Base-by-base conservation (phyloP, 495 filamentous ascomycete species). In the Bathelium albidoporum region DNA sequence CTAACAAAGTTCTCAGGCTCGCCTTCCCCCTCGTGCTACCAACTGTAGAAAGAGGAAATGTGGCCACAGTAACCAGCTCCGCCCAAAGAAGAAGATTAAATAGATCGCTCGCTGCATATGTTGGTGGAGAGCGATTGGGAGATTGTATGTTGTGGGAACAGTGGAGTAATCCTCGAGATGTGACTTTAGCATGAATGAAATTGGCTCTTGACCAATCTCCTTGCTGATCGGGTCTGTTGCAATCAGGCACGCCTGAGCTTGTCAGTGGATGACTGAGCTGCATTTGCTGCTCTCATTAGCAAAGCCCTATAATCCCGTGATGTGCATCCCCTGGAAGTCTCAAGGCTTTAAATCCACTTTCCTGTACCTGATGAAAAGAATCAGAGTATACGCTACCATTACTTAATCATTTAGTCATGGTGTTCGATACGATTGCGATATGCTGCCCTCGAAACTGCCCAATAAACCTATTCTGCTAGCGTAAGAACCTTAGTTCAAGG, bases 11-110 rank as follows among this genome's bases (percentile, higher is more conserved):
- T 24, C 55, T 70, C 64, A 90, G 87, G 92, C 94, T 70, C 94
- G 94, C 80, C 91, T 98, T 63, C 94, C 94, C 70, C 94, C 94
- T 66, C 88, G 94, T 82, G 94, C 94, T 68, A 97, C 93, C 82
- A 98, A 98, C 86, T 97, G 94, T 89, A 86, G 95, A 73, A 97
- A 98, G 90, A 90, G 89, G 83, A 97, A 98, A 87, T 98, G 94
- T 81, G 94, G 94, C 65, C 94, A 98, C 85, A 92, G 84, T 83
- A 97, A 97, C 88, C 94, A 98, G 85, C 88, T 98, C 74, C 90
- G 95, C 81, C 94, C 94, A 76, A 98, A 98, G 93, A 98, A 98
- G 91, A 98, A 98, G 91, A 85, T 98, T 73, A 98, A 98, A 84
- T 98, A 92, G 75, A 82, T 74, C 78, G 74, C 74, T 77, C 78